Evolutionary conservation across 1,139 yeast genomes (phyloP).

Genomic region (Taiozyma sp.): DNA sequence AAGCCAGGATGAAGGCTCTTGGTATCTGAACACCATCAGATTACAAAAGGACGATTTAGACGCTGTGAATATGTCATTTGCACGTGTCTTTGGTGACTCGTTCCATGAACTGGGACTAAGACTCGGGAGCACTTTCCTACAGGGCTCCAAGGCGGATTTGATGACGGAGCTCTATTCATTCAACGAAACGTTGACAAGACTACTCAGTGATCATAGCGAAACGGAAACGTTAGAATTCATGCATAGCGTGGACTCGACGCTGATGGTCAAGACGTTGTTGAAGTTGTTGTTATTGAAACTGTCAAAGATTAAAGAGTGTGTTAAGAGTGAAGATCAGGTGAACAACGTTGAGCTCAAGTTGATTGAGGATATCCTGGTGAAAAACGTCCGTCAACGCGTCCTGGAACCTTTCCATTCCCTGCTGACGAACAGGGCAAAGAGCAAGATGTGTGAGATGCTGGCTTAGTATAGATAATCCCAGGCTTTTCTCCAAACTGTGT

Average conservation of each 20-base stretch:
- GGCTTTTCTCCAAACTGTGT: conserved; percentile 19
- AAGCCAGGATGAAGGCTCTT: conserved; percentile 16
- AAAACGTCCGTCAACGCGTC: conserved; percentile 17
- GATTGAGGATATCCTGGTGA: conserved; percentile 18
- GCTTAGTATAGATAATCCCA: conserved; percentile 15
- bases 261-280: conserved; percentile 10
- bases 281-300: conserved; percentile 15
- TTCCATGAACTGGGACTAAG: conserved; percentile 14
- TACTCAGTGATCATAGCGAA: conserved; percentile 10
- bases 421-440: conserved; percentile 8
- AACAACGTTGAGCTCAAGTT: conserved; percentile 12
- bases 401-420: conserved; percentile 19
- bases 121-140: conserved; percentile 11
- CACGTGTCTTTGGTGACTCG: conserved; percentile 9
- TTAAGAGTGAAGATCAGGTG: conserved; percentile 1
- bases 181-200: conserved; percentile 21
- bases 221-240: neutral
- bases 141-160: conserved; percentile 2
- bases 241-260: conserved; percentile 7
- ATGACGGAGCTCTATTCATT: conserved; percentile 20
- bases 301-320: conserved; percentile 7
- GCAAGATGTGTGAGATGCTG: too few relatives aligned
- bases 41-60: conserved; percentile 12
- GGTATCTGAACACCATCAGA: conserved; percentile 17
- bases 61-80: conserved; percentile 11